Evolutionary conservation across 177 flowering plant species (phyloP).

Genomic region (Tripterygium wilfordii): DNA sequence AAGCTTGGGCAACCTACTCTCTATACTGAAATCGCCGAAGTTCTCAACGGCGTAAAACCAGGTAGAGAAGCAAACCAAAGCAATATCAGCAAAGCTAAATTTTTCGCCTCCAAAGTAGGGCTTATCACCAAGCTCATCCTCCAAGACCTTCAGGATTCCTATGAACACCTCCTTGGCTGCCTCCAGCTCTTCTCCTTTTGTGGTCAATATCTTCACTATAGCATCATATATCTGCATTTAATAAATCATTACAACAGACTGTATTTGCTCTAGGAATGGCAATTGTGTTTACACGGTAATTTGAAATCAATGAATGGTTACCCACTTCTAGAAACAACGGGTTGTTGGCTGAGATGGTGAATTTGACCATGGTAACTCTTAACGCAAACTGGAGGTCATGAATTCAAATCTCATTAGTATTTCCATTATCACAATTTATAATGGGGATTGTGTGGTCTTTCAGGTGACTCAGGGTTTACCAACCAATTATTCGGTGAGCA

Average conservation of each 20-base stretch:
- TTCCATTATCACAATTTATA: too few species aligned
- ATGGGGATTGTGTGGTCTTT: too few species aligned
- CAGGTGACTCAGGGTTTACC: too few species aligned
- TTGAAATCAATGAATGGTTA: too few species aligned
- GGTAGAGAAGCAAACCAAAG: background rate
- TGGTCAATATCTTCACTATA: background rate
- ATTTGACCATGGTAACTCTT: too few species aligned
- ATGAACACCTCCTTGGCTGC: background rate
- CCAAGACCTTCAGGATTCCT: background rate
- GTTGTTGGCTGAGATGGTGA: too few species aligned
- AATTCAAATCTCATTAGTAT: too few species aligned
- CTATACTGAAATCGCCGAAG: conserved; percentile 1
- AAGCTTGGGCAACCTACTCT: background rate
- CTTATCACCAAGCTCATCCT: conserved; percentile 4
- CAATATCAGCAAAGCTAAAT: conserved; percentile 2
- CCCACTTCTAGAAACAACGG: too few species aligned
- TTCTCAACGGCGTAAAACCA: conserved; percentile 1
- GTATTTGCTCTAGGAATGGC: too few species aligned
- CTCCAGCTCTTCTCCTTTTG: conserved; percentile 1
- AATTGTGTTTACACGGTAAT: too few species aligned
- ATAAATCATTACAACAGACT: background rate
- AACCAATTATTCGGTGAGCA: too few species aligned
- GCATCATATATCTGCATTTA: background rate
- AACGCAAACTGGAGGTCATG: too few species aligned
- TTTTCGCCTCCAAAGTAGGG: conserved; percentile 3